Evolutionary conservation across 345 rosid species (phyloP), one percentile per base, ranked within the genome.

Genomic region (Salix brachista): DNA sequence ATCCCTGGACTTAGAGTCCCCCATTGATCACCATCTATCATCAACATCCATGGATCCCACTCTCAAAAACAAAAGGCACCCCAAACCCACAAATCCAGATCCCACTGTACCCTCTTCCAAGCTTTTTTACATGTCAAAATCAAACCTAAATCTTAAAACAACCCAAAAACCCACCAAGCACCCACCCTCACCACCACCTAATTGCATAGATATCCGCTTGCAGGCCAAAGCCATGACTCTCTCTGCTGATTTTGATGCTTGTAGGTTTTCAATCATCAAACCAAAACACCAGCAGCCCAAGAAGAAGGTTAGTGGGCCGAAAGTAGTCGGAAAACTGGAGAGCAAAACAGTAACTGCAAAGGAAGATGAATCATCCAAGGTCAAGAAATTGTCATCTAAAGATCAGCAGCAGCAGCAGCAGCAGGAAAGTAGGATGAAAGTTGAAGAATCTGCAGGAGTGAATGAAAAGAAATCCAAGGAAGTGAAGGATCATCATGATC

Each of bases 201-300:
- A 77, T 50, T 32, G 56, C 62, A 56, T 37, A 23, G 88, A 83
- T 73, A 74, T 75, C 67, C 87, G 58, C 72, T 81, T 84, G 82
- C 90, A 88, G 76, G 89, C 88, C 79, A 88, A 83, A 81, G 74
- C 89, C 81, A 48, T 87, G 88, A 80, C 82, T 6, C 71, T 80
- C 67, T 89, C 92, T 3, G 90, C 90, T 25, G 90, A 86, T 80
- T 85, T 85, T 50, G 89, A 78, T 74, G 73, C 84, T 67, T 75
- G 83, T 74, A 74, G 56, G 82, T 75, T 78, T 37, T 42, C 81
- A 34, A 67, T 75, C 66, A 56, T 72, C 75, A 82, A 77, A 62
- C 73, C 83, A 8, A 67, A 44, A 8, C 73, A 75, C 34, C 81
- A 44, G 17, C 56, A 64, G 48, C 36, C 52, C 61, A 79, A 77